Evolutionary conservation across 192 early-diverging fungal species (phyloP).

Genomic region (Coemansia sp.): DNA sequence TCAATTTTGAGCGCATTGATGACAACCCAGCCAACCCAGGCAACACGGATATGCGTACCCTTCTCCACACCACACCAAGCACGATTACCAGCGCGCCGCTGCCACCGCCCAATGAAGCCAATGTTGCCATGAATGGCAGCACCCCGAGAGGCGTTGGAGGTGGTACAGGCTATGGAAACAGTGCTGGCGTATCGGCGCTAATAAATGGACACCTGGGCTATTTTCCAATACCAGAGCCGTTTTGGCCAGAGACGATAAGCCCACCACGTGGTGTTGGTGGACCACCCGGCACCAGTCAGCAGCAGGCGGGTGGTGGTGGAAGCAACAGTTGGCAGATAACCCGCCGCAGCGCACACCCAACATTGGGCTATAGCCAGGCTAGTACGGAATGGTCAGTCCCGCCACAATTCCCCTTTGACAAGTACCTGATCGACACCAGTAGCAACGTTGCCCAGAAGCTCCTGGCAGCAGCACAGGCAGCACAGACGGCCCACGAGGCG

Average conservation of each 20-base stretch:
- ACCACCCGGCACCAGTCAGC: not conserved
- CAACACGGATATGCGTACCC: conserved; percentile 41
- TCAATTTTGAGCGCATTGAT: conserved; percentile 65
- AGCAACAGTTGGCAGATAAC: conserved; percentile 38
- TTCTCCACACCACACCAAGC: conserved; percentile 39
- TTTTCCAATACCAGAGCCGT: conserved; percentile 77
- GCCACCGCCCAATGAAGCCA: conserved; percentile 35
- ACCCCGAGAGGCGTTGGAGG: not conserved
- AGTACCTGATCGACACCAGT: conserved; percentile 67
- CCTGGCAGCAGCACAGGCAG: conserved; percentile 40
- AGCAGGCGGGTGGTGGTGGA: not conserved
- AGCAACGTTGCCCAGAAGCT: conserved; percentile 65
- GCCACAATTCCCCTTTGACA: conserved; percentile 73
- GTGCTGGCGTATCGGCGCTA: conserved; percentile 40
- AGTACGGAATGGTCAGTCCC: conserved; percentile 64
- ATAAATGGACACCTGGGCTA: conserved; percentile 51
- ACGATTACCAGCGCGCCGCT: conserved; percentile 34
- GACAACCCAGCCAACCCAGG: conserved; percentile 43
- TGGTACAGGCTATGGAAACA: conserved; percentile 26
- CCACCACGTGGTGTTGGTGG: conserved; percentile 19
- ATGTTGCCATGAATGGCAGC: conserved; percentile 19
- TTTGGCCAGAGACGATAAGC: conserved; percentile 59
- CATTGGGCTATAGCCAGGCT: conserved; percentile 57
- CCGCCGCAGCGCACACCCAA: conserved; percentile 64
- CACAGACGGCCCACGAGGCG: conserved; percentile 49